Evolutionary conservation across 805 yeast genomes (phyloP), one percentile per base, ranked within the genome.

Genomic region (Saccharomycopsis malanga): DNA sequence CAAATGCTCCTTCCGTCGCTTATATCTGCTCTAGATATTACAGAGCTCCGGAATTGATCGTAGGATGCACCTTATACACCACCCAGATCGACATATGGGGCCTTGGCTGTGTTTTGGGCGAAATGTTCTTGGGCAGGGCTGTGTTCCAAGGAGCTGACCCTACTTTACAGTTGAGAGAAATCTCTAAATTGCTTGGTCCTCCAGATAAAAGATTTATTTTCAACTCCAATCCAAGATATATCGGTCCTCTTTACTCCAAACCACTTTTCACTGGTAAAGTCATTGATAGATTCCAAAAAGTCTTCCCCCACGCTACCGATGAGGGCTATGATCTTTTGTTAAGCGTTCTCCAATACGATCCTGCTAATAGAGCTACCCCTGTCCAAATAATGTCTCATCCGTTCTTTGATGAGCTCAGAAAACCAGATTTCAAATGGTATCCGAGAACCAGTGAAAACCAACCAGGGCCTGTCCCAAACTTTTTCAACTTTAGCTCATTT

Each of bases 31-130:
- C 96, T 21, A 79, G 98, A 58, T 93, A 88, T 64, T 89, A 89
- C 66, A 76, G 97, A 57, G 95, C 98, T 1, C 99, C 99, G 0
- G 99, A 93, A 64, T 74, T 93, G 51, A 85, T 93, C 60, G 80
- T 93, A 46, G 98, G 98, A 1, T 83, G 88, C 57, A 78, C 89
- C 50, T 74, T 81, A 34, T 93, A 93, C 63, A 79, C 94, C 3
- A 82, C 94, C 2, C 86, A 88, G 59, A 91, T 93, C 50, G 99
- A 93, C 64, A 83, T 89, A 58, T 93, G 99, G 99, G 96, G 97
- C 15, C 70, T 91, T 50, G 99, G 98, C 1, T 91, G 98, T 69
- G 96, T 93, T 30, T 68, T 93, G 51, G 96, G 97, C 12, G 98
- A 93, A 66, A 81, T 93, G 86, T 73, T 83, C 48, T 74, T 88